Conservation (phyloP, 1,284 basidiomycete genomes). For the Phaffia rhodozyma region DNA sequence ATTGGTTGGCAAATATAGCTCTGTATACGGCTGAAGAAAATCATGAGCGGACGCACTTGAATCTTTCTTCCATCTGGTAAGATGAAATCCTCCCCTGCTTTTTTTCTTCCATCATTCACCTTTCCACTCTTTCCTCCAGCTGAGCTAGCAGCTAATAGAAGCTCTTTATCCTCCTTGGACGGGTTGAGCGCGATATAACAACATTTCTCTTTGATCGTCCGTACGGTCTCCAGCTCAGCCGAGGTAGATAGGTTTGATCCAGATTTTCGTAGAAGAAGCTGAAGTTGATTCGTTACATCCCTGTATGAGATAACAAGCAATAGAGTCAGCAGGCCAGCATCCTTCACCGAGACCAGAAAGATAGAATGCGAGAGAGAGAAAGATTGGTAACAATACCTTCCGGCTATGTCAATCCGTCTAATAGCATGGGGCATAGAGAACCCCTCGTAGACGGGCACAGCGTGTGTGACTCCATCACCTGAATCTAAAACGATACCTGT, state of each 20-base stretch:
- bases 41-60: slow-evolving; percentile 45
- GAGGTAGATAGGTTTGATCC: slow-evolving; percentile 94
- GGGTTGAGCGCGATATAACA: slow-evolving; percentile 90
- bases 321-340: slow-evolving; percentile 18
- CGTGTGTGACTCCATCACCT: slow-evolving; percentile 96
- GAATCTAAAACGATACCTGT: slow-evolving; percentile 98
- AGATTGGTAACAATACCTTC: slow-evolving; percentile 48
- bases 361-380: neutral
- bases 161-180: slow-evolving; percentile 87
- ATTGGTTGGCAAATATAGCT: slow-evolving; percentile 22
- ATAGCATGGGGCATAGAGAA: slow-evolving; percentile 99
- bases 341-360: slow-evolving; percentile 10
- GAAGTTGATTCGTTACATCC: slow-evolving; percentile 93
- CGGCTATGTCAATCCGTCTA: slow-evolving; percentile 87
- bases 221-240: slow-evolving; percentile 91
- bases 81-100: slow-evolving; percentile 15
- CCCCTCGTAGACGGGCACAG: slow-evolving; percentile 97
- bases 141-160: slow-evolving; percentile 21
- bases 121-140: slow-evolving; percentile 18
- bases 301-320: slow-evolving; percentile 36
- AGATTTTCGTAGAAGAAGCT: slow-evolving; percentile 82
- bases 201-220: slow-evolving; percentile 96
- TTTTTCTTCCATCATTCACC: slow-evolving; percentile 2
- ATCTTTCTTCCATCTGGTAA: slow-evolving; percentile 92
- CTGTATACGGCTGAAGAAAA: neutral